A percentile compares a stretch with the other conserved stretches of the same genome.
Evolutionary conservation across 1,284 basidiomycete genomes (phyloP).

Genomic region (Termitomyces sp.): DNA sequence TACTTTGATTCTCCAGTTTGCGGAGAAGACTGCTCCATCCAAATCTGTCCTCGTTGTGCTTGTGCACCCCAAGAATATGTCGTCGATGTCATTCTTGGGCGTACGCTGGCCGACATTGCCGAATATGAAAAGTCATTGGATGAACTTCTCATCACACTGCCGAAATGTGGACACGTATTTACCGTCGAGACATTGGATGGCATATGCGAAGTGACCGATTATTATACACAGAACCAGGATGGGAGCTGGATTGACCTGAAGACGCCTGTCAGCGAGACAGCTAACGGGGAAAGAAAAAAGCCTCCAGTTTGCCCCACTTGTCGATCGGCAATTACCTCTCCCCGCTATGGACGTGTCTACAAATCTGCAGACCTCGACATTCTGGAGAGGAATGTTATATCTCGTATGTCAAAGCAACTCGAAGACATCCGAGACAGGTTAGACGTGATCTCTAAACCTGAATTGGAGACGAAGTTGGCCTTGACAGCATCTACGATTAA

Average conservation of each 20-base stretch:
- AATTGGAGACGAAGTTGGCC: slow-evolving; percentile 12
- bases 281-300: slow-evolving; percentile 20
- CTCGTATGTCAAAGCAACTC: slow-evolving; percentile 43
- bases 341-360: slow-evolving; percentile 53
- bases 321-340: slow-evolving; percentile 42
- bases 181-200: slow-evolving; percentile 72
- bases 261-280: slow-evolving; percentile 35
- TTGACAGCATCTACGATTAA: slow-evolving; percentile 1
- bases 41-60: slow-evolving; percentile 53
- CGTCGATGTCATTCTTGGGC: slow-evolving; percentile 56
- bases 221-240: slow-evolving; percentile 37
- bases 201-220: slow-evolving; percentile 44
- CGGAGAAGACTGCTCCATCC: slow-evolving; percentile 58
- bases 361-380: slow-evolving; percentile 63
- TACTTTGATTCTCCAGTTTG: slow-evolving; percentile 41
- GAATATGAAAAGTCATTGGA: slow-evolving; percentile 36
- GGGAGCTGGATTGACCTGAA: slow-evolving; percentile 40
- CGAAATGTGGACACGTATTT: slow-evolving; percentile 59
- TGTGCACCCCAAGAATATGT: slow-evolving; percentile 35
- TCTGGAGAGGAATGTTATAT: slow-evolving; percentile 56
- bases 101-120: slow-evolving; percentile 46
- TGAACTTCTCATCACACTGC: slow-evolving; percentile 56
- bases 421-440: slow-evolving; percentile 24
- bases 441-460: slow-evolving; percentile 19
- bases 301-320: slow-evolving; percentile 56